Percentiles rank a stretch among this genome's conserved stretches.
These are phyloP conservation scores for Nakazawaea anatomiae DNA, from an alignment of 805 yeast species.

Conservation along the genomic window DNA sequence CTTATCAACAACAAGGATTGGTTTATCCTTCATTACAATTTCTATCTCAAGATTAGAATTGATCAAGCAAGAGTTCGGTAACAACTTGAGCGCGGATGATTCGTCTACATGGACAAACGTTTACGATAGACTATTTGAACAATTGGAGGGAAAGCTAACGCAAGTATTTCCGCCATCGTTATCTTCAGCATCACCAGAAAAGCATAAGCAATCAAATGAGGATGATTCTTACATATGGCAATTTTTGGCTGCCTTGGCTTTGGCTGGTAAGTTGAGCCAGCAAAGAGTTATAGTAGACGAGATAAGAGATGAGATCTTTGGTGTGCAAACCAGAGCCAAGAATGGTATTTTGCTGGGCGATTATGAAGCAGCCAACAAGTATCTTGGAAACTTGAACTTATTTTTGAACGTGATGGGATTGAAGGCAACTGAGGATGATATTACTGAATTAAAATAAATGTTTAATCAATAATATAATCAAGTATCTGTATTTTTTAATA, in stretches of 20 bases:
- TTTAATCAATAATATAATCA: background rate
- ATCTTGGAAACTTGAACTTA: conserved; percentile 74
- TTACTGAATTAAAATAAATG: conserved; percentile 55
- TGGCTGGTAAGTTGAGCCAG: conserved; percentile 85
- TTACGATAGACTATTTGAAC: conserved; percentile 76
- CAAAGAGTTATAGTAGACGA: conserved; percentile 93
- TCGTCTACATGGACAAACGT: conserved; percentile 69
- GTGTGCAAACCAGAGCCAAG: conserved; percentile 76
- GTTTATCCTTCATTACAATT: conserved; percentile 84
- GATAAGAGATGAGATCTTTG: conserved; percentile 88
- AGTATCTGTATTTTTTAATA: too few relatives aligned
- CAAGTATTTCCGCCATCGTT: conserved; percentile 74
- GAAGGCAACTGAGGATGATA: conserved; percentile 85
- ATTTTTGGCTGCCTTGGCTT: conserved; percentile 86
- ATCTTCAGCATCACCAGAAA: conserved; percentile 16
- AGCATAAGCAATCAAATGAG: conserved; percentile 16
- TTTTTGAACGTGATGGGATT: conserved; percentile 95
- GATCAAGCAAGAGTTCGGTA: conserved; percentile 70
- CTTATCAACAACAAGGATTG: conserved; percentile 69
- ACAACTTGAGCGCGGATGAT: conserved; percentile 45
- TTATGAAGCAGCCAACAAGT: conserved; percentile 47
- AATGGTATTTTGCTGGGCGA: conserved; percentile 24
- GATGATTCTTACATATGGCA: conserved; percentile 94
- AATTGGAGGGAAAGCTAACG: conserved; percentile 71
- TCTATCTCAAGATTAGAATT: conserved; percentile 87